These are phyloP conservation scores for Stephania cephalantha DNA, from an alignment of 164 flowering plant species.

Conservation along the genomic window DNA sequence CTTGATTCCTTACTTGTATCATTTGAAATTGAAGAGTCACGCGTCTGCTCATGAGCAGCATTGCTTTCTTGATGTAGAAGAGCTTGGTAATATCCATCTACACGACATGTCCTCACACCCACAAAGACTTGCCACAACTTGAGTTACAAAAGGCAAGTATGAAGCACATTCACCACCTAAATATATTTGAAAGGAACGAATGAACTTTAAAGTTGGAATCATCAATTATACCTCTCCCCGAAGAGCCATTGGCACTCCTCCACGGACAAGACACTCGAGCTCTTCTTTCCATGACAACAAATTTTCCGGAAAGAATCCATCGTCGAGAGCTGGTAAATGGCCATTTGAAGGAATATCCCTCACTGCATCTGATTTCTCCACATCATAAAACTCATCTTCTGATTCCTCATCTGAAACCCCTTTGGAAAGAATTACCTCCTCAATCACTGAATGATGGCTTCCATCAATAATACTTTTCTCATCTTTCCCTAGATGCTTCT, in stretches of 20 bases:
- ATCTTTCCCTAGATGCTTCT: conserved; percentile 20
- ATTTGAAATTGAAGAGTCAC: conserved; percentile 20
- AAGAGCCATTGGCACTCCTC: conserved; percentile 95
- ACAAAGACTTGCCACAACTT: conserved; percentile 99
- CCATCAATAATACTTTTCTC: conserved; percentile 26
- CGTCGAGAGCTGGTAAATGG: conserved; percentile 22
- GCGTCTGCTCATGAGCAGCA: conserved; percentile 22
- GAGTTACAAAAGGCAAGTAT: conserved; percentile 9
- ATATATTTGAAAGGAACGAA: background rate
- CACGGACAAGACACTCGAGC: conserved; percentile 81
- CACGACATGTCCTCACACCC: conserved; percentile 71
- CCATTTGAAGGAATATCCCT: conserved; percentile 51
- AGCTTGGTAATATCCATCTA: conserved; percentile 65
- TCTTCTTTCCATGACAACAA: conserved; percentile 70
- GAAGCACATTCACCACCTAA: background rate
- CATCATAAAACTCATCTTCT: conserved; percentile 90
- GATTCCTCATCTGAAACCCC: conserved; percentile 46
- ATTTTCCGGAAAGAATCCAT: conserved; percentile 28
- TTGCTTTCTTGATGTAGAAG: conserved; percentile 45
- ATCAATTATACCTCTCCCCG: conserved; percentile 77
- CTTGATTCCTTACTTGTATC: conserved; percentile 24
- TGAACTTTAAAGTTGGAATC: conserved; percentile 5
- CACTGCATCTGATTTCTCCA: conserved; percentile 63
- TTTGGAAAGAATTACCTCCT: conserved; percentile 16
- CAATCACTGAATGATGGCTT: conserved; percentile 29